Conservation (phyloP, 2,329 filamentous ascomycete species). For the Cladophialophora chaetospira region DNA sequence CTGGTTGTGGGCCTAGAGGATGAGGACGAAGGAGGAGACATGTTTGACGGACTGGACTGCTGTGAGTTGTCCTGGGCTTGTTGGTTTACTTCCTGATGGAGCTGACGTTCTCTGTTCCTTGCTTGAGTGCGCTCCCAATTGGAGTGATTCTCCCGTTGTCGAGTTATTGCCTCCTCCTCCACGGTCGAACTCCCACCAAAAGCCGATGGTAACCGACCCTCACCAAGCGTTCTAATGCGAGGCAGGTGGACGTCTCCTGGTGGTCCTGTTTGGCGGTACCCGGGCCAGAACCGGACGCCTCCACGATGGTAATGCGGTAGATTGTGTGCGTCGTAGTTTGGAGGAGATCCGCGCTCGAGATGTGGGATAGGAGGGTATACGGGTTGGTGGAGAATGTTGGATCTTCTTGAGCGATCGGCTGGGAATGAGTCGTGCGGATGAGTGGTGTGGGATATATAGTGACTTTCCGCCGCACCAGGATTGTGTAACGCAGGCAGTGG, state of each 20-base stretch:
- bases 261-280: too few species aligned
- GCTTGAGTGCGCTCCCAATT: conserved; percentile 29
- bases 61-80: conserved; percentile 4
- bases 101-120: conserved; percentile 21
- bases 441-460: conserved; percentile 29
- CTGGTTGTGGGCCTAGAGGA: conserved; percentile 3
- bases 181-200: too few species aligned
- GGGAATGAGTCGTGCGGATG: conserved; percentile 29
- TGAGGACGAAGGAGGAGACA: conserved; percentile 23
- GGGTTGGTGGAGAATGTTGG: conserved; percentile 27
- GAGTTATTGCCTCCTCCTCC: conserved; percentile 28
- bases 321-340: too few species aligned
- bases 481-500: not conserved
- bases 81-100: not conserved
- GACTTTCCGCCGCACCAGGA: conserved; percentile 15
- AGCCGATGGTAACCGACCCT: conserved; percentile 12
- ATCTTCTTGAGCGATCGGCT: conserved; percentile 10
- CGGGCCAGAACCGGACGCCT: conserved; percentile 9
- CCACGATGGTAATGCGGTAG: not conserved
- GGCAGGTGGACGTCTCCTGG: not conserved
- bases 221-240: not conserved
- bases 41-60: not conserved
- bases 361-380: conserved; percentile 24
- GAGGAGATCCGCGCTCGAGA: not conserved
- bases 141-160: conserved; percentile 29